Base-by-base conservation (phyloP, 768 basidiomycete species). In the Mrakia frigida region DNA sequence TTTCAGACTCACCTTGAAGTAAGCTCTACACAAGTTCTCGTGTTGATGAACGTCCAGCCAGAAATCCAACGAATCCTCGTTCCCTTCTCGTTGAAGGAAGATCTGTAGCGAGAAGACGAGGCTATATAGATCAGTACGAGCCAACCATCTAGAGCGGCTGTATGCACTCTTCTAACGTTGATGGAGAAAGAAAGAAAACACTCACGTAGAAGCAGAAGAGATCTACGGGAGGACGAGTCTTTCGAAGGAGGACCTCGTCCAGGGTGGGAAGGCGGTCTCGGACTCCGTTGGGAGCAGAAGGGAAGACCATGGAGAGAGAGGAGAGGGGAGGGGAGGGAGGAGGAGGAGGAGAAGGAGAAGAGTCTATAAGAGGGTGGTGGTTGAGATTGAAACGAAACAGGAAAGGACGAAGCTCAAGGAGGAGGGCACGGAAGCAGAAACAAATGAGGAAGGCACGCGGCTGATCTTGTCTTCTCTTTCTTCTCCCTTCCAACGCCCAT, bases 31-130 rank as follows among this genome's bases (percentile, higher is more conserved):
- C 46, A 99, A 89, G 82, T 98, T 98, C 85, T 98, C 97, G 83
- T 99, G 97, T 84, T 98, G 97, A 80, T 97, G 94, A 9, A 98
- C 97, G 83, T 99, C 97, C 39, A 99, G 88, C 95, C 96, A 98
- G 81, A 98, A 98, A 83, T 99, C 97, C 63, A 99, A 85, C 69
- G 94, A 92, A 83, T 99, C 97, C 82, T 98, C 96, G 74, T 93
- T 89, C 35, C 93, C 92, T 84, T 99, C 96, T 50, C 94, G 89
- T 82, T 98, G 96, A 50, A 99, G 86, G 83, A 98, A 98, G 77
- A 98, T 84, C 96, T 97, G 79, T 10, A 21, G 39, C 0, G 35
- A 14, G 61, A 1, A 25, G 28, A 23, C 25, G 35, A 33, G 31
- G 33, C 6, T 21, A 11, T 28, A 35, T 35, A 31, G 43, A 53